Base-by-base conservation (phyloP, 371 early-diverging fungal species). In the Zancudomyces culisetae region DNA sequence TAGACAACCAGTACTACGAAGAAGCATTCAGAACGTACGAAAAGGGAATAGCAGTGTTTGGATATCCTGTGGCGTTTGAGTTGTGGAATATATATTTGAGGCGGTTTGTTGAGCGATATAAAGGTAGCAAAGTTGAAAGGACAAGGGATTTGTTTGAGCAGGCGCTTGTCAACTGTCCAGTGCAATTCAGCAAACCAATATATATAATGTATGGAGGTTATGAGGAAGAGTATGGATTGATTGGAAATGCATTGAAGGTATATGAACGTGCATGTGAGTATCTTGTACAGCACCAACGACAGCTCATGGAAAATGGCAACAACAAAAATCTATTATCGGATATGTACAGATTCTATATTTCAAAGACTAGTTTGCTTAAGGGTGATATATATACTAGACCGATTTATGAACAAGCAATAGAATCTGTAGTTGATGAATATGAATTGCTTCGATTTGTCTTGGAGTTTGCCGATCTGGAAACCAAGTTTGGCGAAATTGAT, bases 51-150 rank as follows among this genome's bases (percentile, higher is more conserved):
- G 90, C 84, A 28, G 68, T 82, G 24, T 96, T 98, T 63, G 89
- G 89, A 3, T 95, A 85, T 68, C 97, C 98, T 0, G 83, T 91
- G 54, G 93, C 97, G 0, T 86, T 90, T 61, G 98, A 98, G 57
- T 70, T 98, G 50, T 98, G 98, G 98, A 91, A 87, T 63, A 71
- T 90, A 26, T 98, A 98, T 65, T 70, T 98, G 48, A 72, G 78
- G 23, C 78, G 83, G 57, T 96, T 96, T 60, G 73, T 90, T 39
- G 64, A 63, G 13, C 86, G 95, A 19, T 90, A 82, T 62, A 85
- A 80, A 35, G 86, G 84, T 28, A 55, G 77, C 3, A 86, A 89
- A 60, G 61, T 95, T 2, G 98, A 96, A 63, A 78, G 98, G 15
- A 72, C 92, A 0, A 75, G 98, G 61, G 98, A 96, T 61, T 71